Evolutionary conservation across 2,329 filamentous ascomycete species (phyloP).

Genomic region (Colletotrichum sp.): DNA sequence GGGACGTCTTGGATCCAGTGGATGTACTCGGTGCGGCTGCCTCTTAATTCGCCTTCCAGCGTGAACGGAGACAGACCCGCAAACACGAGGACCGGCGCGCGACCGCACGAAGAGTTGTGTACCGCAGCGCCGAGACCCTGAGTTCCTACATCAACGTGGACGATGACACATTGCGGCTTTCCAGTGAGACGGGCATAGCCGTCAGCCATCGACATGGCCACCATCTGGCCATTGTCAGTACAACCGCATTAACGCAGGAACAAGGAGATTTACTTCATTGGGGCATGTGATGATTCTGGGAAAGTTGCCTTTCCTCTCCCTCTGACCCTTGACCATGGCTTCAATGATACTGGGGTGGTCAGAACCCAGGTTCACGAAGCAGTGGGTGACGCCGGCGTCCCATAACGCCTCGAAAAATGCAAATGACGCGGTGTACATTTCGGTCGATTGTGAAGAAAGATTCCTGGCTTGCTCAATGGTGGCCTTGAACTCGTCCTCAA

Average conservation of each 20-base stretch:
- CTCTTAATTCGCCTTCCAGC: constrained; percentile 73
- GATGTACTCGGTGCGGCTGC: constrained; percentile 75
- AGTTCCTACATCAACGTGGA: constrained; percentile 78
- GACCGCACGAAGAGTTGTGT: constrained; percentile 73
- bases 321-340: constrained; percentile 74
- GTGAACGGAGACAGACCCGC: constrained; percentile 75
- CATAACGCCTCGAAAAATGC: constrained; percentile 84
- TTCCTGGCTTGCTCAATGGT: constrained; percentile 11
- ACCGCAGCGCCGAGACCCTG: constrained; percentile 75
- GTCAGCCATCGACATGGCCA: constrained; percentile 78
- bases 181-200: constrained; percentile 72
- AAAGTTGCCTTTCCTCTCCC: constrained; percentile 65
- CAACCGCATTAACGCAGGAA: background rate
- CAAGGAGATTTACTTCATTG: constrained; percentile 61
- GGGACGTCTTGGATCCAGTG: constrained; percentile 82
- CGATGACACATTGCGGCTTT: constrained; percentile 73
- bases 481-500: background rate
- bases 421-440: constrained; percentile 75
- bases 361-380: constrained; percentile 66
- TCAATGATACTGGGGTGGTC: constrained; percentile 76
- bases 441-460: constrained; percentile 17
- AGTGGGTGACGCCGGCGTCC: constrained; percentile 68
- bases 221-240: constrained; percentile 58
- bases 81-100: constrained; percentile 74
- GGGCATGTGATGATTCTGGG: constrained; percentile 75